These are phyloP conservation scores for Acanthamoeba culbertsoni DNA, from an alignment of 208 protist genomes.

Conservation along the genomic window DNA sequence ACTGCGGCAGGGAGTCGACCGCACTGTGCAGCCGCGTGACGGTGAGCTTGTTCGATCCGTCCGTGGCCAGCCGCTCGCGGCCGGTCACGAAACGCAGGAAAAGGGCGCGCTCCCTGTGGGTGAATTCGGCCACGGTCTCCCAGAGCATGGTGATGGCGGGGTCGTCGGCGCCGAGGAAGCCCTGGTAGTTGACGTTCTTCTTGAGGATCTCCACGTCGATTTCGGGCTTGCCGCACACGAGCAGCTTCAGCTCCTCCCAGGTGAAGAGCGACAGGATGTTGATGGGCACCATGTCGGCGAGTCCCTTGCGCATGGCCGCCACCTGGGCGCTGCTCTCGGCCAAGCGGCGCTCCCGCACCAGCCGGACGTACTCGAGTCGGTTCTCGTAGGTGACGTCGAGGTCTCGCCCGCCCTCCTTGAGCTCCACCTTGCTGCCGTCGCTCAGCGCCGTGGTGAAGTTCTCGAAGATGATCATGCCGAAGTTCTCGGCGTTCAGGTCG, in stretches of 20 bases:
- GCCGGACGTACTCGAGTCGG: slow-evolving; percentile 31
- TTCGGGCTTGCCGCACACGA: slow-evolving; percentile 68
- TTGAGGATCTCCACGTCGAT: slow-evolving; percentile 66
- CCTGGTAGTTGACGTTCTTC: slow-evolving; percentile 64
- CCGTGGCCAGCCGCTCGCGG: not conserved
- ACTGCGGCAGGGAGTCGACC: slow-evolving; percentile 47
- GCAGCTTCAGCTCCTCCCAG: slow-evolving; percentile 69
- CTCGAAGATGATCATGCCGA: not conserved
- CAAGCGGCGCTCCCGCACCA: slow-evolving; percentile 1
- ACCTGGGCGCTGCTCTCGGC: slow-evolving; percentile 38
- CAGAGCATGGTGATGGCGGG: not conserved
- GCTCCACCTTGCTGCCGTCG: not conserved
- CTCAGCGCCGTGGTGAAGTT: not conserved
- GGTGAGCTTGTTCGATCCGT: not conserved
- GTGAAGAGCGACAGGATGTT: slow-evolving; percentile 67
- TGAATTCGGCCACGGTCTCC: not conserved
- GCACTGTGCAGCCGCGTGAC: slow-evolving; percentile 4
- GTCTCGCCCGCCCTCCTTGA: not conserved
- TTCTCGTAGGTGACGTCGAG: not conserved
- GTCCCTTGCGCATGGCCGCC: slow-evolving; percentile 58
- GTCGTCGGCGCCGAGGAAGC: slow-evolving; percentile 32
- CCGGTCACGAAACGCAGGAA: slow-evolving; percentile 63
- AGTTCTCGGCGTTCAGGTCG: not conserved
- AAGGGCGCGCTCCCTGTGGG: slow-evolving; percentile 52
- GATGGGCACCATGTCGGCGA: slow-evolving; percentile 63